Base-by-base conservation (phyloP, 2,329 filamentous ascomycete species). In the Aspergillus versicolor region DNA sequence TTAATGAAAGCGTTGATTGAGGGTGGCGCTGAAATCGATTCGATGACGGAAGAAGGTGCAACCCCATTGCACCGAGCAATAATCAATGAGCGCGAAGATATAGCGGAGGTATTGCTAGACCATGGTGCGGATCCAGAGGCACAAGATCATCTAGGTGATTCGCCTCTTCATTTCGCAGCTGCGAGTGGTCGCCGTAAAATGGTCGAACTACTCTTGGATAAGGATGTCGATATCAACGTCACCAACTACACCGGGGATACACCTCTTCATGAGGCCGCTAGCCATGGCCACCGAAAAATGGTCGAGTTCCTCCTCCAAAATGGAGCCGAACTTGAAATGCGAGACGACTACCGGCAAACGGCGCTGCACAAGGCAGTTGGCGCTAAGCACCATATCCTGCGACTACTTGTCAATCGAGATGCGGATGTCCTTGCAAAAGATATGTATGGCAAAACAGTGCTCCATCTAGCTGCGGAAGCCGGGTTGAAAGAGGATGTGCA, bases 221-320 rank as follows among this genome's bases (percentile, higher is more conserved):
- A 66, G n/a, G 63, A 58, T 0, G 62, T 61, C 2, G 65, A 65
- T 27, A 63, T 71, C 22, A 63, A 63, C 27, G 56, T 67, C 40
- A 65, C 65, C 22, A 68, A 68, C 37, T 61, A 59, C 38, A 63
- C 63, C 12, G 62, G 59, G 3, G 68, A 70, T 59, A 70, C 66
- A 2, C 63, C 69, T 11, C 58, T 73, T 8, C 65, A 67, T 32
- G 67, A 66, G 32, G 69, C 70, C 17, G 65, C 65, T 11, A 57
- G 66, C 19, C 58, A 63, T 13, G 70, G 68, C 4, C 64, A 67
- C 52, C 62, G 62, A 3, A 65, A 70, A 17, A 62, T 69, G 34
- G 67, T 70, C 13, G 60, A 65, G 17, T 62, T 69, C 37, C 53
- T 74, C 21, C 54, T 72, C 15, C 57, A 65, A 17, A 63, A 58